Percentiles rank a stretch among this genome's conserved stretches.
Evolutionary conservation across 257 asterid species (phyloP).

Genomic region (Plantago elongata): DNA sequence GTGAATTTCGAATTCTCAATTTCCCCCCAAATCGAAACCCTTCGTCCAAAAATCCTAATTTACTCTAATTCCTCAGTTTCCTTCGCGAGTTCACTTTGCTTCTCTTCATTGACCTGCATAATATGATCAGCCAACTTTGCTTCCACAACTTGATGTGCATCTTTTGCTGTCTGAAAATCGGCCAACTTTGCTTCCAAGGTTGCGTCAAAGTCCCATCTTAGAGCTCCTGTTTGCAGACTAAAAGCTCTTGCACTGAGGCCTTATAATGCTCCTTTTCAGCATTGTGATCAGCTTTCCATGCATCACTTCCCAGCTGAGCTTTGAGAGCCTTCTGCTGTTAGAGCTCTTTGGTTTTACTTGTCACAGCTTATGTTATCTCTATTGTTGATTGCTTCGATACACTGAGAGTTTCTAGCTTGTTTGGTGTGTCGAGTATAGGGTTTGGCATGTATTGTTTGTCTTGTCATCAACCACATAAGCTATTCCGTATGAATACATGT

Average conservation of each 20-base stretch:
- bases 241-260: constrained; percentile 57
- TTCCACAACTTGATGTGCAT: constrained; percentile 66
- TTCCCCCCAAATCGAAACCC: too few relatives aligned
- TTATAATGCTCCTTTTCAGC: constrained; percentile 57
- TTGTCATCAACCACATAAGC: too few relatives aligned
- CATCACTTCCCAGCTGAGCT: constrained; percentile 39
- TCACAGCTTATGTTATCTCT: constrained; percentile 52
- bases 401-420: constrained; percentile 62
- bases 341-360: constrained; percentile 41
- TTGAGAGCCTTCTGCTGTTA: constrained; percentile 45
- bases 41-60: too few relatives aligned
- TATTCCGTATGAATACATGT: too few relatives aligned
- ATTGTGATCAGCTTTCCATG: constrained; percentile 61
- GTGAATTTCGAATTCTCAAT: too few relatives aligned
- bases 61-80: too few relatives aligned
- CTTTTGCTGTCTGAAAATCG: constrained; percentile 61
- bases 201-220: constrained; percentile 73
- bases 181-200: constrained; percentile 61
- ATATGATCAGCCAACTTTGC: too few relatives aligned
- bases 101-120: constrained; percentile 37
- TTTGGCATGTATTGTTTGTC: too few relatives aligned
- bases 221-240: constrained; percentile 58
- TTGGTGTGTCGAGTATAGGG: too few relatives aligned
- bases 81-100: constrained; percentile 31
- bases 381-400: constrained; percentile 81